phyloP scores from a whole-genome alignment of 495 filamentous ascomycete species.

The Penicillium ochrochloron region DNA sequence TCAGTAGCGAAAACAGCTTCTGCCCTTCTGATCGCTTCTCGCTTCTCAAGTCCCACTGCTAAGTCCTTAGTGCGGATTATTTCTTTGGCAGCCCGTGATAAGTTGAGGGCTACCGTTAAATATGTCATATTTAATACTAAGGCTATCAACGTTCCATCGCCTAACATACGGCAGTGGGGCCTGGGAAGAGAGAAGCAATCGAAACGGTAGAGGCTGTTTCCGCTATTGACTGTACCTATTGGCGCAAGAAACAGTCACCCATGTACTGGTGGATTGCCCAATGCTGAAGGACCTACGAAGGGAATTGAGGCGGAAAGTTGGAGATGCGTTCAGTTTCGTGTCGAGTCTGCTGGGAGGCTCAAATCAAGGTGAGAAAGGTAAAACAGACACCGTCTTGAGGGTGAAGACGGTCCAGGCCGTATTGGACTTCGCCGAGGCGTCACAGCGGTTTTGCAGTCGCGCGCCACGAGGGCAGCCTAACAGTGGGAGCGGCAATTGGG shows the following conservation, averaged over 20 bases:
- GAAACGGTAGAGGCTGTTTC: not conserved
- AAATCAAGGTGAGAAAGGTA: not conserved
- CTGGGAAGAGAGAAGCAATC: not conserved
- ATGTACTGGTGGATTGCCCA: too few species aligned
- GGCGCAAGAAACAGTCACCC: too few species aligned
- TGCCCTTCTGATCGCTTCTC: too few species aligned
- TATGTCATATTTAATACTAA: not conserved
- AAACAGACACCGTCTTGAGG: not conserved
- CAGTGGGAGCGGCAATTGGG: not conserved
- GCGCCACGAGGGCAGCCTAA: slow-evolving; percentile 1
- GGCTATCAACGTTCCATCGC: not conserved
- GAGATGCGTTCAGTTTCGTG: too few species aligned
- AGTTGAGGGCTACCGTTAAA: too few species aligned
- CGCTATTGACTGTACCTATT: not conserved
- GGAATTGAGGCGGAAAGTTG: too few species aligned
- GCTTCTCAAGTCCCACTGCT: too few species aligned
- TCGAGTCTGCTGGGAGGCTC: not conserved
- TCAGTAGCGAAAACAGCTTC: too few species aligned
- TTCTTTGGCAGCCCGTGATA: too few species aligned
- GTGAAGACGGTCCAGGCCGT: not conserved
- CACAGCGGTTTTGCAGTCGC: not conserved
- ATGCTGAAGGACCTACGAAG: too few species aligned
- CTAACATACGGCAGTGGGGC: not conserved
- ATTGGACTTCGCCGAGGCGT: not conserved
- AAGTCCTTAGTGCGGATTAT: too few species aligned